Evolutionary conservation across 352 stramenopile species (phyloP), one percentile per base, ranked within the genome.

Genomic region (Phytophthora europaea): DNA sequence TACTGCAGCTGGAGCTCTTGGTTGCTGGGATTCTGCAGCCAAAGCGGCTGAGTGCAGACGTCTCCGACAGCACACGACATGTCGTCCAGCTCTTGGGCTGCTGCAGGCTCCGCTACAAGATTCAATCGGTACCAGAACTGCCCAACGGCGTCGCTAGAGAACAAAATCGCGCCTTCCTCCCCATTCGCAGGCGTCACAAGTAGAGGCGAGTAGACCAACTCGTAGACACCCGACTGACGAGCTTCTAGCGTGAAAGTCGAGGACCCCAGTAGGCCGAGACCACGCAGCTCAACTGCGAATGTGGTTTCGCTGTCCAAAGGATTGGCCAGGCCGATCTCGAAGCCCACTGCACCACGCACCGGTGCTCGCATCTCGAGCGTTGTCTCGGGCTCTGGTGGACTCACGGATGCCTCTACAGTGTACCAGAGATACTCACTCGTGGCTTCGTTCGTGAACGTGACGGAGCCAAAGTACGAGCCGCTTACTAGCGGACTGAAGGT

Each of bases 71-170:
- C 87, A 51, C 90, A 97, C 0, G 63, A 76, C 78, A 99, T 97
- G 55, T 91, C 73, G 7, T 87, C 76, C 7, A 98, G 73, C 23
- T 71, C 61, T 10, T 89, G 83, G 0, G 80, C 67, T 9, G 71
- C 54, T 0, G 93, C 80, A 6, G 74, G 45, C n/a, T 88, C 81
- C 7, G 94, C 95, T 1, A 82, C 31, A 7, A 99, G 76, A 31
- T 90, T 66, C 4, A 99, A 80, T 4, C 90, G 67, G 61, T 99
- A 99, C 93, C 96, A 99, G 47, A 99, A 97, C 73, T 99, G 93
- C 0, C 96, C 96, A 9, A 98, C 91, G 16, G 85, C 76, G 22
- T 97, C 89, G 57, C 97, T 97, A 0, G 87, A 83, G 67, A 99
- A 99, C 3, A 94, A 70, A 16, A 99, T 88, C 0, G 90, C 91